Conservation (phyloP, 768 basidiomycete species). For the Leccinum disarticulatum region DNA sequence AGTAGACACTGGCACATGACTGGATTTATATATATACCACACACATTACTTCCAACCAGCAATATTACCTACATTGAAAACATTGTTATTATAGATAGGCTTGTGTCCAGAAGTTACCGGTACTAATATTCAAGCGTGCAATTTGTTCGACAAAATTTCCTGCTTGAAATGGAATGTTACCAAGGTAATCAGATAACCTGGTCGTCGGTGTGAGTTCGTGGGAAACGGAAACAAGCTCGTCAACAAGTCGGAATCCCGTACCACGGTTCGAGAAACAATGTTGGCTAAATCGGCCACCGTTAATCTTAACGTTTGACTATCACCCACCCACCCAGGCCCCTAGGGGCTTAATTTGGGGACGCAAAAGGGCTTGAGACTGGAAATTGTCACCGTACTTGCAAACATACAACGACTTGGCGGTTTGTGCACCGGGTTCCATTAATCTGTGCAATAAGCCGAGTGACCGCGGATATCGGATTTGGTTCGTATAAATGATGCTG, state of each 20-base stretch:
- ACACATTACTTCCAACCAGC: background rate
- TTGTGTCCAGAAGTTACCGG: background rate
- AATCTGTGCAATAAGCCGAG: background rate
- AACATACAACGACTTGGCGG: background rate
- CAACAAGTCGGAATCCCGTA: background rate
- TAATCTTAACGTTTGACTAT: slow-evolving; percentile 14
- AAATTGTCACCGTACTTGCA: background rate
- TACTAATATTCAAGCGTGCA: background rate
- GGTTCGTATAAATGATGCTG: background rate
- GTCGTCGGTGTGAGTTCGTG: background rate
- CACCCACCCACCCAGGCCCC: background rate
- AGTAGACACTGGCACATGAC: no score
- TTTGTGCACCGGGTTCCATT: background rate
- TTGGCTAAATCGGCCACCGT: background rate
- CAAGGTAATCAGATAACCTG: background rate
- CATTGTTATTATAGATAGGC: background rate
- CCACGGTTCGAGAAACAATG: background rate
- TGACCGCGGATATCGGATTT: slow-evolving; percentile 1
- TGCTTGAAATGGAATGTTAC: background rate
- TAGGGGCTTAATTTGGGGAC: background rate
- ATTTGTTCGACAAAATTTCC: background rate
- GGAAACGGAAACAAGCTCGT: background rate
- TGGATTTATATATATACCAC: slow-evolving; percentile 10
- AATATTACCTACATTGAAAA: background rate
- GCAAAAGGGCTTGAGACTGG: background rate